Percentiles rank a stretch among this genome's conserved stretches.
phyloP scores from a whole-genome alignment of 768 basidiomycete species.

The Amanita jacksonii region DNA sequence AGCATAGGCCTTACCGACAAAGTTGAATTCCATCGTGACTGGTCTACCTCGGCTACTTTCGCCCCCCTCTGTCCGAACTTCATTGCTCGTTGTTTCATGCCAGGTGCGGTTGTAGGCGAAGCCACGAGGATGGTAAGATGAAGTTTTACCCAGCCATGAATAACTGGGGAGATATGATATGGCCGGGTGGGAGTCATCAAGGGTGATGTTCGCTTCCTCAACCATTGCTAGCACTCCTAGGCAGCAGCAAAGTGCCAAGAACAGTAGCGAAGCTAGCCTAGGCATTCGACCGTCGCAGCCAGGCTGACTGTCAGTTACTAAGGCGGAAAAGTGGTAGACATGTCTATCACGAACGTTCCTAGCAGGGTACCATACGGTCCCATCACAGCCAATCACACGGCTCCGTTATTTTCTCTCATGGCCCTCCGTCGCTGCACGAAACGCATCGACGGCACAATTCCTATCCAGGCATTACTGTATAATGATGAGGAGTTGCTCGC shows the following conservation, averaged over 20 bases:
- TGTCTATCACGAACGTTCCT: constrained; percentile 8
- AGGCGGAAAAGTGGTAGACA: not conserved
- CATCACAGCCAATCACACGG: constrained; percentile 5
- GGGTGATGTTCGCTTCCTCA: constrained; percentile 21
- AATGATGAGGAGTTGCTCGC: constrained; percentile 69
- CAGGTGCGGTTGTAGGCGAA: constrained; percentile 17
- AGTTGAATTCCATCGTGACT: constrained; percentile 29
- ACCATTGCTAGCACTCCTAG: constrained; percentile 15
- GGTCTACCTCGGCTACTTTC: constrained; percentile 19
- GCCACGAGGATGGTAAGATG: not conserved
- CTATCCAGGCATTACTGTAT: constrained; percentile 67
- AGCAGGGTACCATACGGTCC: not conserved
- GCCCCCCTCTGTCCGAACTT: constrained; percentile 14
- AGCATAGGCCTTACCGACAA: constrained; percentile 26
- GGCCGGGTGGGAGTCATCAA: constrained; percentile 29
- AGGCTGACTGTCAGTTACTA: not conserved
- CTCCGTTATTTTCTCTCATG: constrained; percentile 27
- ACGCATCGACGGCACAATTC: constrained; percentile 67
- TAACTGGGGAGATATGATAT: constrained; percentile 4
- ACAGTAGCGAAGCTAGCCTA: constrained; percentile 4
- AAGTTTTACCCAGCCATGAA: not conserved
- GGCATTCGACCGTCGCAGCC: not conserved
- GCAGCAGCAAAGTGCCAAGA: constrained; percentile 7
- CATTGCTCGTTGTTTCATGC: constrained; percentile 23
- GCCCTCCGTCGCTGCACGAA: constrained; percentile 45